Evolutionary conservation across 768 basidiomycete species (phyloP), one percentile per base, ranked within the genome.

Genomic region (Leccinum pellstonianum): DNA sequence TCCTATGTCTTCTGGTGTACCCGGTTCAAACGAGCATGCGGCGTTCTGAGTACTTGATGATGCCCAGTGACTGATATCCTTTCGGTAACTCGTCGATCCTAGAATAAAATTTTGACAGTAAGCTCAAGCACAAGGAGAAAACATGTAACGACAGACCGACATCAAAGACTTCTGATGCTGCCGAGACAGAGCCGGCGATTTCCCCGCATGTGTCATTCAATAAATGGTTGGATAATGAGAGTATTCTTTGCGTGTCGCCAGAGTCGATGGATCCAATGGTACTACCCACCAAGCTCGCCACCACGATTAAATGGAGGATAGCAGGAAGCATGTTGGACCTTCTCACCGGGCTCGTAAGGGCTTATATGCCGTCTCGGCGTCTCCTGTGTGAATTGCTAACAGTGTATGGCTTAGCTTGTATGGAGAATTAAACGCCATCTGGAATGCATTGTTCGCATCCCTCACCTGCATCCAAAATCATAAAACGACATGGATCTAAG

Each of bases 21-120:
- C 82, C 4, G 86, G 86, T 62, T 86, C 82, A 9, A 88, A 85
- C 11, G 80, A 79, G 65, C 86, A 88, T 1, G 75, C 70, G 0
- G 86, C 66, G 1, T 56, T 1, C 56, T 84, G 77, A 0, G 75
- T 66, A 61, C 81, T 85, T 4, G 83, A 83, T 21, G 69, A 69
- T 0, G 81, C 79, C 81, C 81, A 86, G 59, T 86, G 83, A 21
- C 11, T 47, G 46, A 47, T 47, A 47, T 47, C 46, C 46, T 41
- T 0, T 41, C 4, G 41, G 41, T 41, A 41, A 10, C 17, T 41
- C 41, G 17, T 41, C 8, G 41, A 41, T n/a, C 41, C 41, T 41
- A 17, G 15, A 38, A 38, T 9, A 17, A 38, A 38, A 17, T 0
- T 9, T 17, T n/a, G 38, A 17, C 7, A 41, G 38, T 41, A n/a